phyloP scores from a whole-genome alignment of 1,284 basidiomycete genomes.

The Leccinum solheimii region DNA sequence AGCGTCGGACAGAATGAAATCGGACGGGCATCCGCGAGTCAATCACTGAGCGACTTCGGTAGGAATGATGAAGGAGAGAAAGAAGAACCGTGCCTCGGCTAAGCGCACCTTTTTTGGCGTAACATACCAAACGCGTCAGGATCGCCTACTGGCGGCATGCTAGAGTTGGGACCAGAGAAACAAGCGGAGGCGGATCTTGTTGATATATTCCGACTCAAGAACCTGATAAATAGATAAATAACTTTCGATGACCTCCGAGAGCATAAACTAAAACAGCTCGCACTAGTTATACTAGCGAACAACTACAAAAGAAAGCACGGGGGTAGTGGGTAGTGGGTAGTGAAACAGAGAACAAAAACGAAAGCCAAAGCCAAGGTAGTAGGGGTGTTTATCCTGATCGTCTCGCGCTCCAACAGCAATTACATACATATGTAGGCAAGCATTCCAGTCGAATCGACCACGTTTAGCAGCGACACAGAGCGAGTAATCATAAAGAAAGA shows the following conservation, averaged over 20 bases:
- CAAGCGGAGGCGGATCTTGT: no score
- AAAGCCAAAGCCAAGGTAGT: neutral
- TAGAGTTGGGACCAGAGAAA: neutral
- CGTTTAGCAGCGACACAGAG: neutral
- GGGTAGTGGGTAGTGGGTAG: neutral
- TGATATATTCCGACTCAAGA: no score
- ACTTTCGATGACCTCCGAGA: neutral
- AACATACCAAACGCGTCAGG: no score
- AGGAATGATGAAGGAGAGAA: no score
- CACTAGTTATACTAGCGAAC: neutral
- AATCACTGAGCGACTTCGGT: no score
- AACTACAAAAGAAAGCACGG: neutral
- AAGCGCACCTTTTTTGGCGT: no score
- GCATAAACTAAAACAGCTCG: neutral
- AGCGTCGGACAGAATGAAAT: no score
- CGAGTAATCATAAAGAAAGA: neutral
- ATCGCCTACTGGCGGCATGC: no score
- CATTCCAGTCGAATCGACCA: neutral
- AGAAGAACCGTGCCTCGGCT: no score
- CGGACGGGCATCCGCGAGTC: no score
- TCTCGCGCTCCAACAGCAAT: neutral
- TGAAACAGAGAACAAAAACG: neutral
- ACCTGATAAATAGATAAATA: neutral
- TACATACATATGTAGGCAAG: neutral
- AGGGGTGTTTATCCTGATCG: neutral